Base-by-base conservation (phyloP, 1,284 basidiomycete species). In the Ceratobasidium theobromae region DNA sequence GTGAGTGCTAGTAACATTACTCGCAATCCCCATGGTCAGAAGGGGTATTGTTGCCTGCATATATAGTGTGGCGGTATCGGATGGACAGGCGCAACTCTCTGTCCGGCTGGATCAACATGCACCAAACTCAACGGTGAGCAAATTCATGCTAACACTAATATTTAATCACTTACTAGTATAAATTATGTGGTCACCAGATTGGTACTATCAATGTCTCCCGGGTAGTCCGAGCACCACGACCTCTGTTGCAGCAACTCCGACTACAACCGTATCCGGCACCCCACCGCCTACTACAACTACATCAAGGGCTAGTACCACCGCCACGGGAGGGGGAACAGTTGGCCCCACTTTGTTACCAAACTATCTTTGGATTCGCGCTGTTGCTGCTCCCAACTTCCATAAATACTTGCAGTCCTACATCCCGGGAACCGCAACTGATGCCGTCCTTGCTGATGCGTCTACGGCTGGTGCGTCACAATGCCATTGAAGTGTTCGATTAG, bases 341-440 rank as follows among this genome's bases (percentile, higher is more conserved):
- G 71, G 72, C 1, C 65, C 70, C 14, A 75, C 74, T 1, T 79
- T 86, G 23, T 74, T 76, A 12, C 73, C 84, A 5, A 81, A 80
- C 28, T 81, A 82, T 69, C 82, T 82, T 8, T 86, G 84, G 77
- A 82, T 86, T 70, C 82, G 84, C 53, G 83, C 84, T 9, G 84
- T 85, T 33, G 82, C 80, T 75, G 83, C 80, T 68, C 84, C 85
- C 16, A 84, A 85, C 75, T 86, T 86, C 80, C 85, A 86, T 74
- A 79, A 85, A 70, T 86, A 86, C 74, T 80, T 86, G 46, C 81
- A 80, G 62, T 84, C 83, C 33, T 57, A 69, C 60, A 33, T 54
- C 28, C 67, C 66, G n/a, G 66, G 68, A 32, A 67, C 68, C 9
- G 66, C 69, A 23, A 66, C 58, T 14, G 67, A 65, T 35, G 65